Base-by-base conservation (phyloP, 148 eudicot genomes). In the Limonium bicolor region DNA sequence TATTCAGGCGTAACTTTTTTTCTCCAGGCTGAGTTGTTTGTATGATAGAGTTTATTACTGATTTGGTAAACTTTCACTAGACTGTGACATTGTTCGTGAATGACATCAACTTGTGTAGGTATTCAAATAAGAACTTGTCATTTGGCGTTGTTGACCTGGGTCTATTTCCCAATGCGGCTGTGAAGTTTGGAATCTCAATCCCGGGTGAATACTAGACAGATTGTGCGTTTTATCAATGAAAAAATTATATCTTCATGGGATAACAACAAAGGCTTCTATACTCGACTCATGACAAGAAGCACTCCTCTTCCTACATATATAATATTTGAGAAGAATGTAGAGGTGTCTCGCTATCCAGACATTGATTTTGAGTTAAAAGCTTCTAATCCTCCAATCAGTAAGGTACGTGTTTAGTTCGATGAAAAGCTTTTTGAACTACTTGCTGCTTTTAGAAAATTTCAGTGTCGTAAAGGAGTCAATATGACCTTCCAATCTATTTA, bases 101-200 rank as follows among this genome's bases (percentile, higher is more conserved):
- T n/a, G n/a, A n/a, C n/a, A n/a, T n/a, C n/a, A n/a, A n/a, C 47
- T 42, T 4, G 20, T 43, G 56, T 73, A 90, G 99, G 56, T 90
- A 80, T 56, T 78, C 95, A 9, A 90, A 71, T 56, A 76, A 85
- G 69, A 64, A 75, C 55, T 51, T 90, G 59, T 84, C 93, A 23
- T 85, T 90, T 59, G 99, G 80, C 49, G 55, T 69, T 51, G 82
- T 90, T 59, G 93, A 90, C 67, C 81, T 90, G 41, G 99, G 99
- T 38, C 95, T 90, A 59, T 90, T 90, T 52, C 88, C 95, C 11
- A 90, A 90, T 65, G 73, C 69, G 41, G 93, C 99, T 10, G 88
- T 66, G 46, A 76, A 64, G 65, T 84, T 63, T 53, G 88, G 94
- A 45, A 73, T 84, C 33, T 66, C 81, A 57, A 74, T 68, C 25